These are phyloP conservation scores for Drechmeria coniospora DNA, from an alignment of 2,329 filamentous ascomycete genomes.

Conservation along the genomic window DNA sequence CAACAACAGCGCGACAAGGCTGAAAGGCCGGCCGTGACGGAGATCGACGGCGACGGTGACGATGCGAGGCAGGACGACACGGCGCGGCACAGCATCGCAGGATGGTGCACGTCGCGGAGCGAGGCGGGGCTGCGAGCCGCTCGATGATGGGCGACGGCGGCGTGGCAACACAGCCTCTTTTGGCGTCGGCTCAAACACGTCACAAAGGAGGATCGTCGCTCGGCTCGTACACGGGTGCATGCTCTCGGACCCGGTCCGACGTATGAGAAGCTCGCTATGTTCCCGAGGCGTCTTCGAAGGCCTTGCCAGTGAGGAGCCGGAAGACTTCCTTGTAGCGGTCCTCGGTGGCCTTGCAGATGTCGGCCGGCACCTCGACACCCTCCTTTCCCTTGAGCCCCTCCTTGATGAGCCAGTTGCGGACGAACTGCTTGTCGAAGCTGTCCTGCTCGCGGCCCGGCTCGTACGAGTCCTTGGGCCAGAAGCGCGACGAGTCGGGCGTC, in stretches of 20 bases:
- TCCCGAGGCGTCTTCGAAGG: constrained; percentile 17
- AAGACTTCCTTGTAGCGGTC: constrained; percentile 8
- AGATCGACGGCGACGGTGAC: too few relatives aligned
- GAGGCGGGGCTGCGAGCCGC: too few relatives aligned
- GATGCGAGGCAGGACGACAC: too few relatives aligned
- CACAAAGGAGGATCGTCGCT: too few relatives aligned
- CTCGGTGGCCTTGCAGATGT: constrained; percentile 18
- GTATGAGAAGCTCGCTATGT: too few relatives aligned
- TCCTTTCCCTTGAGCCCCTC: constrained; percentile 43
- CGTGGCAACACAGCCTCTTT: too few relatives aligned
- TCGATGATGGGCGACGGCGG: too few relatives aligned
- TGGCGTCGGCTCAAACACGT: too few relatives aligned
- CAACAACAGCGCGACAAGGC: neutral
- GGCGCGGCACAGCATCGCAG: too few relatives aligned
- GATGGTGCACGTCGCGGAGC: too few relatives aligned
- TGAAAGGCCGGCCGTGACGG: neutral
- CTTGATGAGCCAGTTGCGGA: constrained; percentile 67
- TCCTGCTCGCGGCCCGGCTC: constrained; percentile 58
- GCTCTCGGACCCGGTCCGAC: too few relatives aligned
- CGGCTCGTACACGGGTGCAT: too few relatives aligned
- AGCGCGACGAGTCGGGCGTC: constrained; percentile 70
- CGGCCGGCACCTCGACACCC: constrained; percentile 43
- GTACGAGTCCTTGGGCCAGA: constrained; percentile 59
- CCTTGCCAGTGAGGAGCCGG: constrained; percentile 43
- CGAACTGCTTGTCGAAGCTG: constrained; percentile 78